Evolutionary conservation across 179 eudicot species (phyloP).

Genomic region (Beta corolliflora): DNA sequence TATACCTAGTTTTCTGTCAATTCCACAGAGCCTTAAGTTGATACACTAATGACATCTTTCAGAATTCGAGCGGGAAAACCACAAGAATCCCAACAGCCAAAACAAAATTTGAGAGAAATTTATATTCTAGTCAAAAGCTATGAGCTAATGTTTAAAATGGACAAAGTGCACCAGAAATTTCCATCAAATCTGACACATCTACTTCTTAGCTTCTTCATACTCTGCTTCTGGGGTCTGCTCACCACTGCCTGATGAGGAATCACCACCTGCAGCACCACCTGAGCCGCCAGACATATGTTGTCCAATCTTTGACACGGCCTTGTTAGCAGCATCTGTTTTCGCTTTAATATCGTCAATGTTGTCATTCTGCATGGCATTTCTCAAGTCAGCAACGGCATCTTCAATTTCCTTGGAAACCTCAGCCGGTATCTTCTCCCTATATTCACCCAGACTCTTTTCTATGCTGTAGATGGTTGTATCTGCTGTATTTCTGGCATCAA

Average conservation of each 20-base stretch:
- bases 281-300: constrained; percentile 52
- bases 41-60: constrained; percentile 6
- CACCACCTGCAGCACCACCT: constrained; percentile 24
- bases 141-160: not conserved
- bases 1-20: constrained; percentile 4
- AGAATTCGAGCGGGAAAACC: not conserved
- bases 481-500: constrained; percentile 70
- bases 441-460: constrained; percentile 76
- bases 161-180: constrained; percentile 5
- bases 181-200: not conserved
- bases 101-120: constrained; percentile 14
- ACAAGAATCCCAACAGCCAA: not conserved
- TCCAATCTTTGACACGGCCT: constrained; percentile 55
- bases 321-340: constrained; percentile 47
- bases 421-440: constrained; percentile 69
- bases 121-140: constrained; percentile 11
- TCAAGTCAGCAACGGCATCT: constrained; percentile 60
- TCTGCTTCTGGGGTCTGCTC: constrained; percentile 54
- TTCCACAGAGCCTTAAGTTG: not conserved
- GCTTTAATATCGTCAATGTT: constrained; percentile 60
- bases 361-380: constrained; percentile 54
- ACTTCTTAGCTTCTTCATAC: constrained; percentile 47
- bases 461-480: constrained; percentile 77
- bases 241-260: constrained; percentile 21
- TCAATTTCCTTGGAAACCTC: constrained; percentile 69